Conservation (phyloP, 2,329 filamentous ascomycete species). For the Alternaria ethzedia region DNA sequence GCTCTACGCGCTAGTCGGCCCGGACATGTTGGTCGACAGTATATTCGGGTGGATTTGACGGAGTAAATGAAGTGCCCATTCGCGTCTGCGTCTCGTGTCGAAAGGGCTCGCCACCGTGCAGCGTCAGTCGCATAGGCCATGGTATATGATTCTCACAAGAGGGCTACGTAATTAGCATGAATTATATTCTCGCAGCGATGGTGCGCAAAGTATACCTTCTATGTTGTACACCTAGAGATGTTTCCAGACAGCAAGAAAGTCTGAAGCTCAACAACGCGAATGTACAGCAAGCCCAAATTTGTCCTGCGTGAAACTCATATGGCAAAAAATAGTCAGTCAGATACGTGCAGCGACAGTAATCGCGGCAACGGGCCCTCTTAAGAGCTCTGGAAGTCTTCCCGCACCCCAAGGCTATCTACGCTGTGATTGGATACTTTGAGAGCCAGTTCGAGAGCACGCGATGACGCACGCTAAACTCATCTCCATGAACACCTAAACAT, state of each 20-base stretch:
- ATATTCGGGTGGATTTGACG: slow-evolving; percentile 64
- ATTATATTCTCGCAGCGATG: neutral
- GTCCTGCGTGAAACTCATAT: neutral
- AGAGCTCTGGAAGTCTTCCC: neutral
- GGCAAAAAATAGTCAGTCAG: neutral
- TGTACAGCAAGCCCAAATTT: neutral
- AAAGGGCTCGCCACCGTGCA: slow-evolving; percentile 51
- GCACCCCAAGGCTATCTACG: neutral
- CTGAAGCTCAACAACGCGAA: neutral
- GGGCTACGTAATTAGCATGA: neutral
- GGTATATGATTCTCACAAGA: neutral
- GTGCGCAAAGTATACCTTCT: neutral
- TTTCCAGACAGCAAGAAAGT: neutral
- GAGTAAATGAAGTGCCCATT: slow-evolving; percentile 61
- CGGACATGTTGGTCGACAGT: slow-evolving; percentile 67
- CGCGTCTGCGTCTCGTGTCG: slow-evolving; percentile 52
- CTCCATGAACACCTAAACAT: neutral
- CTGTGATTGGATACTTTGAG: slow-evolving; percentile 34
- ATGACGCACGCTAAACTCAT: slow-evolving; percentile 15
- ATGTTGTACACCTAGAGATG: neutral
- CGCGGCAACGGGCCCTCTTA: neutral
- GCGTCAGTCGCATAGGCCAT: slow-evolving; percentile 44
- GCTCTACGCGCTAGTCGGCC: slow-evolving; percentile 65
- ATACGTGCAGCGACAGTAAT: neutral
- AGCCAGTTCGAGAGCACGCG: slow-evolving; percentile 12